A percentile compares a stretch with the other conserved stretches of the same genome.
Evolutionary conservation across 176 grass and related monocot species (phyloP).

Genomic region (Luzula sylvatica): DNA sequence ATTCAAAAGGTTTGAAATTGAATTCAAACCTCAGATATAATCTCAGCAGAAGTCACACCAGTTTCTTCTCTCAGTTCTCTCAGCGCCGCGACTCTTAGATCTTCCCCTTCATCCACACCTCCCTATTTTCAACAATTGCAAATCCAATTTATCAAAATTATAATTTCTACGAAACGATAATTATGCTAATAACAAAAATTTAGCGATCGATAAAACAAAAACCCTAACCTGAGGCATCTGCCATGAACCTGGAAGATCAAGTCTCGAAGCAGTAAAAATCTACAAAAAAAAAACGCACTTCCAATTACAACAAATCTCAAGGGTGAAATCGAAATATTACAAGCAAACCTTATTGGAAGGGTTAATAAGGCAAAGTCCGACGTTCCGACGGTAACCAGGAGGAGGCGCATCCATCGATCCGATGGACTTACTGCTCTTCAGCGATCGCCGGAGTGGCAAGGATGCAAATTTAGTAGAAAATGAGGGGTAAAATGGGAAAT

Average conservation of each 20-base stretch:
- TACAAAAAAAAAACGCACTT: not conserved
- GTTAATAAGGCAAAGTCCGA: constrained; percentile 84
- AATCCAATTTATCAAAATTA: not conserved
- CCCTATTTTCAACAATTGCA: constrained; percentile 31
- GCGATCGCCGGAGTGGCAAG: constrained; percentile 13
- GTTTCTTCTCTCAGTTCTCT: constrained; percentile 90
- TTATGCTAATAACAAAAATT: not conserved
- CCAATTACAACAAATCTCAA: not conserved
- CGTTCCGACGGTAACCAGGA: constrained; percentile 71
- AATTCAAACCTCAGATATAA: constrained; percentile 54
- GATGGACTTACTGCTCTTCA: not conserved
- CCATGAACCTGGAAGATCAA: constrained; percentile 71
- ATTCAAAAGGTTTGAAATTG: not conserved
- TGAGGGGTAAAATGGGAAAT: constrained; percentile 6
- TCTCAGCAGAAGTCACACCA: constrained; percentile 70
- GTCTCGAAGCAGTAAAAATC: constrained; percentile 82
- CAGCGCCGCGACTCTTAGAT: constrained; percentile 46
- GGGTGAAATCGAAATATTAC: not conserved
- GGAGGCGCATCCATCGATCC: constrained; percentile 66
- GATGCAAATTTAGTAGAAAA: not conserved
- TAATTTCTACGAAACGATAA: not conserved
- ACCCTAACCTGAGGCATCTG: constrained; percentile 83
- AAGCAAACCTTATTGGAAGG: constrained; percentile 49
- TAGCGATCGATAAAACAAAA: not conserved
- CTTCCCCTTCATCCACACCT: constrained; percentile 69